Percentiles rank a stretch among this genome's conserved stretches.
Conservation (phyloP, 1,284 basidiomycete species). For the Fomes fomentarius region DNA sequence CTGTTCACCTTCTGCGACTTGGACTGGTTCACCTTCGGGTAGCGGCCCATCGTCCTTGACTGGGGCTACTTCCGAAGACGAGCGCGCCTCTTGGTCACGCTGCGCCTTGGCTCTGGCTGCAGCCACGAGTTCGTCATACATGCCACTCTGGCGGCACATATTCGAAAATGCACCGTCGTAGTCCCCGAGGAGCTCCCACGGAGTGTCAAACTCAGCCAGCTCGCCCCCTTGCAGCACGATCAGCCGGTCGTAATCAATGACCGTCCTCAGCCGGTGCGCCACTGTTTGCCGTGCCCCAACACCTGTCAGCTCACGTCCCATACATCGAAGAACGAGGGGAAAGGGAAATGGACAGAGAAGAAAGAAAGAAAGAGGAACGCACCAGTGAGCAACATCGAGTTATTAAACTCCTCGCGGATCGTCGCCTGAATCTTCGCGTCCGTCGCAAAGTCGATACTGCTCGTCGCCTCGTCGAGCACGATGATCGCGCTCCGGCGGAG, state of each 20-base stretch:
- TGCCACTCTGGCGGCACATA: slow-evolving; percentile 85
- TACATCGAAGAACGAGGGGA: too few species aligned
- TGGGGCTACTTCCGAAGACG: too few species aligned
- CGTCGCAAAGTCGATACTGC: slow-evolving; percentile 76
- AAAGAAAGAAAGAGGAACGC: slow-evolving; percentile 18
- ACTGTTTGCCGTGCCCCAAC: slow-evolving; percentile 10
- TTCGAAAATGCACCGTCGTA: slow-evolving; percentile 75
- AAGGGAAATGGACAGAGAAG: too few species aligned
- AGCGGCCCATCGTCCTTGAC: too few species aligned
- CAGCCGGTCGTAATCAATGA: slow-evolving; percentile 81
- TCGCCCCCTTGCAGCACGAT: slow-evolving; percentile 83
- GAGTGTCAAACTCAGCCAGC: slow-evolving; percentile 85
- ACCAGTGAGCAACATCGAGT: slow-evolving; percentile 64
- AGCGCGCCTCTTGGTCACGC: too few species aligned
- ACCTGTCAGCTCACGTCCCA: not conserved
- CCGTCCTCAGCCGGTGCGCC: slow-evolving; percentile 52
- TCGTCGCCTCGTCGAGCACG: slow-evolving; percentile 85
- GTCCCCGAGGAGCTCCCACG: slow-evolving; percentile 73
- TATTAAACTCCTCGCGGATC: slow-evolving; percentile 78
- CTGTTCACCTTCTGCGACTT: too few species aligned
- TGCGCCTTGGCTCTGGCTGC: slow-evolving; percentile 55
- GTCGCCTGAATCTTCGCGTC: slow-evolving; percentile 80
- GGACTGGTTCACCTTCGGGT: too few species aligned
- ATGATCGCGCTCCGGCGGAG: slow-evolving; percentile 78
- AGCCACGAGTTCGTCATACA: slow-evolving; percentile 68